Evolutionary conservation across 495 filamentous ascomycete species (phyloP).

Genomic region (Penicillium manginii): DNA sequence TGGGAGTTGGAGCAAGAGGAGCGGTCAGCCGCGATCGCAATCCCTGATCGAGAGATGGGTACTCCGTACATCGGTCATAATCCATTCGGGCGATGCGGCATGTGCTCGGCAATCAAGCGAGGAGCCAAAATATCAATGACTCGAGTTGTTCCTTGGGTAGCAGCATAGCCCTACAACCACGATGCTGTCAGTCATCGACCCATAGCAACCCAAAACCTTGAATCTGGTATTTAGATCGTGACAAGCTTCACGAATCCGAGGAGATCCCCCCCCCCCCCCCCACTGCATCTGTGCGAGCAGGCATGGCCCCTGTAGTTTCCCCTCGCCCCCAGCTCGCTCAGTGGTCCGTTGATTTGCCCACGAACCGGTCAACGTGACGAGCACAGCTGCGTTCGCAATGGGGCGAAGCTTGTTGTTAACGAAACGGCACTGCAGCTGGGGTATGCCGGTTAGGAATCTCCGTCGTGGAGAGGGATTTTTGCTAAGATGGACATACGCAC

Average conservation of each 20-base stretch:
- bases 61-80: background rate
- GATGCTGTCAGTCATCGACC: background rate
- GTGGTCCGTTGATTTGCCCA: conserved; percentile 17
- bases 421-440: conserved; percentile 7
- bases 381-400: conserved; percentile 16
- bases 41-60: conserved; percentile 3
- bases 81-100: background rate
- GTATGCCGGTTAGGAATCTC: background rate
- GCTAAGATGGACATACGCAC: no score
- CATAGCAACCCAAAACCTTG: background rate
- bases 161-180: background rate
- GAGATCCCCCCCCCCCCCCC: conserved; percentile 31
- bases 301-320: conserved; percentile 26
- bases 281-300: conserved; percentile 21
- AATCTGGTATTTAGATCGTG: conserved; percentile 20
- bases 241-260: conserved; percentile 36
- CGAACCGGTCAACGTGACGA: conserved; percentile 21
- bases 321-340: conserved; percentile 7
- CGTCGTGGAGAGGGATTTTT: conserved; percentile 2
- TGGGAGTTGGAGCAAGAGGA: conserved; percentile 23
- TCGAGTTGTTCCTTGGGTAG: background rate
- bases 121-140: conserved; percentile 1
- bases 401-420: conserved; percentile 30
- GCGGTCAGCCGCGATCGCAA: conserved; percentile 33
- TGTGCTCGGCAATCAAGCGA: background rate